Base-by-base conservation (phyloP, 345 rosid species). In the Geranium rotundifolium region DNA sequence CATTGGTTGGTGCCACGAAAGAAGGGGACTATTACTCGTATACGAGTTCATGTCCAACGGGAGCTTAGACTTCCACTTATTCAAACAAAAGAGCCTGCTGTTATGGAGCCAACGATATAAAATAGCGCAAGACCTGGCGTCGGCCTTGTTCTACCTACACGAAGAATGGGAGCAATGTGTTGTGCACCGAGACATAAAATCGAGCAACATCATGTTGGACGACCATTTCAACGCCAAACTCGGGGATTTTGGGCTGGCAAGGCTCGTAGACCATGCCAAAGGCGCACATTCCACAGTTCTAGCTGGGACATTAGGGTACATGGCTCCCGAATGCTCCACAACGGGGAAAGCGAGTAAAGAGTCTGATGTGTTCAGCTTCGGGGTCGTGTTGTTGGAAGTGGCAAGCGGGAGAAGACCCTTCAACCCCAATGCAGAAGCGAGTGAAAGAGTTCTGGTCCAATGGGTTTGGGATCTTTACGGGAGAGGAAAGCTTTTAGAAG, bases 1-100 rank as follows among this genome's bases (percentile, higher is more conserved):
- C 5, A 37, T 73, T 1, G 83, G 83, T 2, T 79, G 83, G 78
- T 70, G 80, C 54, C 80, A 73, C 23, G 66, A 74, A 55, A 71
- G 34, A 19, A 56, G 17, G 17, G 74, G 70, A n/a, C 39, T 76
- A 17, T 56, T 77, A 14, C 72, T 80, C 1, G 75, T 71, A 7
- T 77, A 77, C 15, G 77, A 75, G 63, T 72, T 59, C 67, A 72
- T 56, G 73, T 69, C 80, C 1, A 76, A 79, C 16, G 66, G 75
- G 0, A 71, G 80, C 69, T 57, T 76, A 14, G 78, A 76, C 23
- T 5, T 37, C 30, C 74, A 70, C 34, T 63, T 76, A 0, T 76
- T 69, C 54, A 29, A 60, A 9, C 31, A 52, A 10, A 54, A 34
- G 23, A 66, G 49, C 19, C 34, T 56, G 15, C 20, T 76, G 41